Base-by-base conservation (phyloP, 2,329 filamentous ascomycete species). In the Pseudocercospora pini-densiflorae region DNA sequence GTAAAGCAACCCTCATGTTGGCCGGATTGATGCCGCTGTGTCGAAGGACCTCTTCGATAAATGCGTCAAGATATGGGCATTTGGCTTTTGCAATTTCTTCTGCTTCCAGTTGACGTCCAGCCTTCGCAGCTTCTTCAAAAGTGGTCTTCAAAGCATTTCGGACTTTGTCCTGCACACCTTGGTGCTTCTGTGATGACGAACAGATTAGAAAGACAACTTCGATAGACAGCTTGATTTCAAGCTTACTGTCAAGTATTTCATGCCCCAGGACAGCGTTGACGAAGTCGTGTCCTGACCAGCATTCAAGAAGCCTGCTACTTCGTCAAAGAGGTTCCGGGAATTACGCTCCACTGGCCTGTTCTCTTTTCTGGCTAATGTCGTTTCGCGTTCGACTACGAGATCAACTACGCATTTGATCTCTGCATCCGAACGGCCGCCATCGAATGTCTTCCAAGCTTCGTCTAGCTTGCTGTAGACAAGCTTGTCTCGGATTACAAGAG, bases 241-340 rank as follows among this genome's bases (percentile, higher is more conserved):
- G n/a, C 40, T 43, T 43, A 43, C 40, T n/a, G 77, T 70, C 10
- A 82, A 74, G 61, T 73, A 72, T 58, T 82, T 82, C 7, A 82
- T 36, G 2, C 70, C 76, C 80, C 81, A 82, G 33, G 67, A 65
- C 0, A 82, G 65, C 0, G 80, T 80, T 8, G 77, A 80, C 10
- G 78, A 75, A 1, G 79, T 83, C 0, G 81, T 83, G 49, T 84
- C 81, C 64, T 81, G 78, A 8, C 81, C 82, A 8, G 79, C 77
- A 19, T 77, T 66, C 1, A 78, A 64, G 61, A 77, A 76, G 16
- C 73, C 76, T 43, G 72, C 75, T 3, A 77, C 58, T 69, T 78
- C 66, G 40, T 65, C 57, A 21, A 58, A 64, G 5, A 61, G 61
- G 7, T 65, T 68, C 69, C 62, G 72, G 74, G 75, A 58, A 54